Evolutionary conservation across 805 yeast genomes (phyloP), one percentile per base, ranked within the genome.

Genomic region (Wickerhamiella hasegawae): DNA sequence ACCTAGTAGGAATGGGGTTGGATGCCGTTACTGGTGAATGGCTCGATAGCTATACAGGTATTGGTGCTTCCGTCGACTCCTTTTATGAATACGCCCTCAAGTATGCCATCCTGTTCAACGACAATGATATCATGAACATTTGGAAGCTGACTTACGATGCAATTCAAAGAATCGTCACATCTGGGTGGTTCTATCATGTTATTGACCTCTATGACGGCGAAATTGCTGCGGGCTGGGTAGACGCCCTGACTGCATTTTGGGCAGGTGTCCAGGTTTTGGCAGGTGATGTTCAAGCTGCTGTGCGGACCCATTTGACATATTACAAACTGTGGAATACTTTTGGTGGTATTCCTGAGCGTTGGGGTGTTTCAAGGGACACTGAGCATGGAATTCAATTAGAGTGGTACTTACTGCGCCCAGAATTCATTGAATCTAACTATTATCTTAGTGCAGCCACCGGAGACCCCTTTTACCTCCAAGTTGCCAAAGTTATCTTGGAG

Each of bases 381-480:
- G 59, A 69, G 1, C 29, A n/a, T 4, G 14, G 24, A n/a, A 55
- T 79, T 3, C 60, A 69, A 0, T 57, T 83, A 23, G 92, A 81
- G 50, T 85, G 95, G 95, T 85, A 82, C 48, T 94, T 95, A 2
- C 60, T 85, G 30, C 61, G 97, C 36, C 97, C 97, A 0, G 97
- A 85, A 51, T 82, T 84, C 45, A 67, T 82, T 29, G 97, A 85
- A 52, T 79, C 93, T 0, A 82, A 92, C 0, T 85, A 83, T 53
- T 75, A 76, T 49, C 57, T 85, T 12, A 84, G 77, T 49, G 60
- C 78, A 28, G 93, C 94, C 1, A 85, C 96, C 0, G 66, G 62
- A 38, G 97, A 85, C 52, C 94, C 94, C 2, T 64, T 83, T 48
- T 84, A 75, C 52, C 57, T 85, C 15, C 71, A 74, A 36, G 69